A percentile compares a stretch with the other conserved stretches of the same genome.
Evolutionary conservation across 257 asterid genomes (phyloP).

Genomic region (Euphrasia confusa): DNA sequence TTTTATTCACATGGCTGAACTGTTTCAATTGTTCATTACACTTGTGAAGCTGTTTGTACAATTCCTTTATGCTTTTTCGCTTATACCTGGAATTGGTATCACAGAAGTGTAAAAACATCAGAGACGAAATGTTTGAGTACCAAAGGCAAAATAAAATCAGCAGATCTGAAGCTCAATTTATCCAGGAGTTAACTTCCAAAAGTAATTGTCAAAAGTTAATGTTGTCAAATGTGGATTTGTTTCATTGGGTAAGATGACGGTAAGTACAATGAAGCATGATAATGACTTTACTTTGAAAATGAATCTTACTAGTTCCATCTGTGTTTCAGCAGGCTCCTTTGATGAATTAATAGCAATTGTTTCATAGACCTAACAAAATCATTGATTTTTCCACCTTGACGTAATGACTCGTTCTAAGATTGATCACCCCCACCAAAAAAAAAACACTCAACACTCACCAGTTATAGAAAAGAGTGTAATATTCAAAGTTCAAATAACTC

Average conservation of each 20-base stretch:
- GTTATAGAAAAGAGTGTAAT: constrained; percentile 1
- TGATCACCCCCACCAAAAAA: not conserved
- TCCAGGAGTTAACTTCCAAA: not conserved
- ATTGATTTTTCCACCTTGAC: not conserved
- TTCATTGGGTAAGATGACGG: not conserved
- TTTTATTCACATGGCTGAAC: constrained; percentile 97
- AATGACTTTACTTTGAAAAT: not conserved
- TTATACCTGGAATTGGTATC: constrained; percentile 54
- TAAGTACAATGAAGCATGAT: not conserved
- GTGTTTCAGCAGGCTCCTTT: not conserved
- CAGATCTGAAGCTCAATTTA: constrained; percentile 14
- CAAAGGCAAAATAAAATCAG: constrained; percentile 12
- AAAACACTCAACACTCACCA: constrained; percentile 1
- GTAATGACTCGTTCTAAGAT: not conserved
- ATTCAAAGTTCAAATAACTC: constrained; percentile 4
- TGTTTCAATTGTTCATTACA: constrained; percentile 88
- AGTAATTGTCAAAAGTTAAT: not conserved
- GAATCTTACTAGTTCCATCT: not conserved
- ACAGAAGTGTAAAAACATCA: constrained; percentile 18
- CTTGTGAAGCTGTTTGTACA: constrained; percentile 82
- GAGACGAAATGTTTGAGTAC: not conserved
- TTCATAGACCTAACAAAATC: not conserved
- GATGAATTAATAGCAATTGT: not conserved
- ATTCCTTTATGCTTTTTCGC: constrained; percentile 66
- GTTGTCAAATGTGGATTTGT: not conserved